Evolutionary conservation across 140 eudicot species (phyloP), one percentile per base, ranked within the genome.

Genomic region (Flaveria floridana): DNA sequence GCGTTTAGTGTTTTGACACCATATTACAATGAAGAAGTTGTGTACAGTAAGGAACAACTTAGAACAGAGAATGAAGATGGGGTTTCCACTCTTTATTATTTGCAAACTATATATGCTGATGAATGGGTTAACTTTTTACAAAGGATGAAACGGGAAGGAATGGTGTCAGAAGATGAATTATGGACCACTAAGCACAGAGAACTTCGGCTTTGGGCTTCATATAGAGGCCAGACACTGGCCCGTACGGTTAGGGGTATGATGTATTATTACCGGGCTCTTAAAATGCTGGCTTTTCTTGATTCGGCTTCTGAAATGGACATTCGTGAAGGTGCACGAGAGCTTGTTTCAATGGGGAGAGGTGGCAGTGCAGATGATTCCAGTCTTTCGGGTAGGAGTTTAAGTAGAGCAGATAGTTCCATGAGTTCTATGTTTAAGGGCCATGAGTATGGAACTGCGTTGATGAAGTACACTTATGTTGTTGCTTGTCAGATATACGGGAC

Each of bases 201-300:
- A 28, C 86, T 93, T 25, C 87, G 96, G 44, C 92, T 88, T 50
- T 93, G 98, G 98, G 98, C 98, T 34, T 93, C 98, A 2, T 93
- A 87, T 72, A 73, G 97, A 82, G 98, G 98, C 41, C 98, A 93
- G 79, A 93, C 98, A 63, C 96, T 93, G 68, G 80, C 96, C 26
- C 95, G 98, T 21, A 93, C 98, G 0, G 97, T 93, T 64, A 86
- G 98, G 79, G 98, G 98, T 39, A 93, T 93, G 98, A 93, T 93
- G 98, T 93, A 93, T 56, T 93, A 93, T 72, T 90, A 90, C 74
- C 97, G 91, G 57, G 98, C 98, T 51, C 91, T 93, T 15, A 87
- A 90, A 74, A 84, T 90, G 96, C 79, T 88, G 68, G 97, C 98
- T 47, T 93, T 93, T 85, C 93, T 93, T 63, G 98, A 93, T 90